A percentile compares a stretch with the other conserved stretches of the same genome.
Evolutionary conservation across 2,329 filamentous ascomycete species (phyloP).

Genomic region (Phoma sp.): DNA sequence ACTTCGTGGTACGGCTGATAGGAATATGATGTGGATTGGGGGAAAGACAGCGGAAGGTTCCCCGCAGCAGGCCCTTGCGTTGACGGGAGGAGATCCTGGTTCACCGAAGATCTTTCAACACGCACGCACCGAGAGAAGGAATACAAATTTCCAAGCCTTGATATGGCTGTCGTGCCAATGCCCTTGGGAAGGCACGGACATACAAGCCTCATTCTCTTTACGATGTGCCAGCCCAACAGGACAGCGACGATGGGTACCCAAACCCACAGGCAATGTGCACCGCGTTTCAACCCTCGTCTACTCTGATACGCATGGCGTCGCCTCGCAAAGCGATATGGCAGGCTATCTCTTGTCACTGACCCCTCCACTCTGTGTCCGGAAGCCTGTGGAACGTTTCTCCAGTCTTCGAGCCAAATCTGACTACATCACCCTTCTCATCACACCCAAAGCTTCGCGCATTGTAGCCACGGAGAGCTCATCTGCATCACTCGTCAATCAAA

Average conservation of each 20-base stretch:
- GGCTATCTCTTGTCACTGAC: background rate
- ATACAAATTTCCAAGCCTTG: too few species aligned
- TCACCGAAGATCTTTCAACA: too few species aligned
- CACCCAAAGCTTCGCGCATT: too few species aligned
- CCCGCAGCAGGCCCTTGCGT: too few species aligned
- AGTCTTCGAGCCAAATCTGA: background rate
- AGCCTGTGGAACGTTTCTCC: background rate
- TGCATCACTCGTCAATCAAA: too few species aligned
- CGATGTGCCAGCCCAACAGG: background rate
- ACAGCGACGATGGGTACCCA: background rate
- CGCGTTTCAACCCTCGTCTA: background rate
- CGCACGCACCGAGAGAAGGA: too few species aligned
- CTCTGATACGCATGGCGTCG: background rate
- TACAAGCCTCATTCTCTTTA: background rate
- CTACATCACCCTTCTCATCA: background rate
- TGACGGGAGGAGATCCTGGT: too few species aligned
- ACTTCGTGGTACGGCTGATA: too few species aligned
- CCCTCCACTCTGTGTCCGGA: background rate
- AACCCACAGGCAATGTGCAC: background rate
- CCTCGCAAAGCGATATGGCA: background rate
- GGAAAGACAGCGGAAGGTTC: too few species aligned
- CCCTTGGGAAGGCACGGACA: background rate
- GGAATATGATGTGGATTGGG: too few species aligned
- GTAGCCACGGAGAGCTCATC: too few species aligned
- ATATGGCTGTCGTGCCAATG: background rate